Evolutionary conservation across 2,329 filamentous ascomycete genomes (phyloP), one percentile per base, ranked within the genome.

Genomic region (Diaporthe velutina): DNA sequence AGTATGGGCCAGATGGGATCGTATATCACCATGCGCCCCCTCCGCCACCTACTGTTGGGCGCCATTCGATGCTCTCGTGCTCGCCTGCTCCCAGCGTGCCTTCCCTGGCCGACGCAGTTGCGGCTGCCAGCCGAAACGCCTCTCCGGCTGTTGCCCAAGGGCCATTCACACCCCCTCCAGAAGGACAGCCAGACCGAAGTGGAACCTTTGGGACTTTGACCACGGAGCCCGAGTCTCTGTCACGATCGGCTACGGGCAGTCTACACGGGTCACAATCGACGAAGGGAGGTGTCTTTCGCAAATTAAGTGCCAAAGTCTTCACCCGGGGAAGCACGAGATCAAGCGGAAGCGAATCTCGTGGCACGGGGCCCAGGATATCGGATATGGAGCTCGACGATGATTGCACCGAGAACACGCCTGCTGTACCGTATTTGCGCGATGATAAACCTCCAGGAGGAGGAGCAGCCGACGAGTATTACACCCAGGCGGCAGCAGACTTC

Each of bases 381-480:
- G 52, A 73, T 5, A 70, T 75, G 54, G 75, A 77, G 7, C 13
- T 71, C 10, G 73, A 76, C 38, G 73, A 75, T 75, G 75, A 52
- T 54, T 76, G n/a, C 48, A 64, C 19, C 48, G 74, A 74, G n/a
- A 55, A 50, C 55, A 61, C 70, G 45, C 57, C 38, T 52, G 66
- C 75, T 54, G 71, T 73, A 12, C 78, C 77, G 35, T 75, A 74
- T 40, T 70, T 77, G 28, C 66, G 73, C 19, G 71, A 79, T 30
- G 73, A 79, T 42, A 70, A 77, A 22, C 75, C 73, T 12, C 73
- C 74, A n/a, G 71, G 48, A 61, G 77, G 78, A 13, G 79, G 79
- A 28, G 76, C 76, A 6, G 77, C 79, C 15, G 80, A 78, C 19
- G 78, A 79, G 33, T 81, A 80, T 73, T 80, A 80, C 73, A 78